These are phyloP conservation scores for Cutaneotrichosporon sp. DNA, from an alignment of 1,284 basidiomycete species.

Conservation along the genomic window DNA sequence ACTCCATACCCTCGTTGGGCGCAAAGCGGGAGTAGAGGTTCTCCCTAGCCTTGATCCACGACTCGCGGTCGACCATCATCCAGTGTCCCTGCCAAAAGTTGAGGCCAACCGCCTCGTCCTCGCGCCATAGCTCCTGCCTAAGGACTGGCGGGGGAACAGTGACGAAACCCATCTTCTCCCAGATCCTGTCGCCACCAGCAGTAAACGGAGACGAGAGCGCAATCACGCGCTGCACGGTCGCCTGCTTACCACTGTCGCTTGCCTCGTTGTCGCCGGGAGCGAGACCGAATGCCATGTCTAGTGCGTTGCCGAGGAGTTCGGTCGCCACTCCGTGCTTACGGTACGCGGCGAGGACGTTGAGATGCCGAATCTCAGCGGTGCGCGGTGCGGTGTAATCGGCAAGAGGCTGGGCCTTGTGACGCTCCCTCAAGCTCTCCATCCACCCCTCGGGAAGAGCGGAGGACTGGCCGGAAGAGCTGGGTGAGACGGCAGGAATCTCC, in stretches of 20 bases:
- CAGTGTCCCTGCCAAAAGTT: slow-evolving; percentile 25
- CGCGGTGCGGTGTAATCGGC: background rate
- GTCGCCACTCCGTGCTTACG: slow-evolving; percentile 61
- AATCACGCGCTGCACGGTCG: slow-evolving; percentile 45
- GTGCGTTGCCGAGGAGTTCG: slow-evolving; percentile 64
- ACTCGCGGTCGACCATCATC: slow-evolving; percentile 21
- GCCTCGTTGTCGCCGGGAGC: background rate
- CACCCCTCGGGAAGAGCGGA: background rate
- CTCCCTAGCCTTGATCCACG: slow-evolving; percentile 17
- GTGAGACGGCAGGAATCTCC: slow-evolving; percentile 26
- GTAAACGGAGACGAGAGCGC: slow-evolving; percentile 61
- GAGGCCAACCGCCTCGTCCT: slow-evolving; percentile 14
- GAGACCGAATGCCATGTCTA: slow-evolving; percentile 60
- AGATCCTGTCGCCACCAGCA: slow-evolving; percentile 45
- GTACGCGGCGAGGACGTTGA: slow-evolving; percentile 68
- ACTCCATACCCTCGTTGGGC: background rate
- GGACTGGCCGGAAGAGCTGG: background rate
- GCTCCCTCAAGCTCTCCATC: background rate
- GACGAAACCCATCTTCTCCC: slow-evolving; percentile 60
- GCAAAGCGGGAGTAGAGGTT: slow-evolving; percentile 7
- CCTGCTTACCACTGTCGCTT: background rate
- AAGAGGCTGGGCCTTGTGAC: background rate
- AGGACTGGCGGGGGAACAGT: background rate
- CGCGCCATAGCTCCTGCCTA: slow-evolving; percentile 5
- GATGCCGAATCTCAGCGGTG: slow-evolving; percentile 69